phyloP scores from a whole-genome alignment of 352 stramenopile species.

The Phytophthora colocasiae region DNA sequence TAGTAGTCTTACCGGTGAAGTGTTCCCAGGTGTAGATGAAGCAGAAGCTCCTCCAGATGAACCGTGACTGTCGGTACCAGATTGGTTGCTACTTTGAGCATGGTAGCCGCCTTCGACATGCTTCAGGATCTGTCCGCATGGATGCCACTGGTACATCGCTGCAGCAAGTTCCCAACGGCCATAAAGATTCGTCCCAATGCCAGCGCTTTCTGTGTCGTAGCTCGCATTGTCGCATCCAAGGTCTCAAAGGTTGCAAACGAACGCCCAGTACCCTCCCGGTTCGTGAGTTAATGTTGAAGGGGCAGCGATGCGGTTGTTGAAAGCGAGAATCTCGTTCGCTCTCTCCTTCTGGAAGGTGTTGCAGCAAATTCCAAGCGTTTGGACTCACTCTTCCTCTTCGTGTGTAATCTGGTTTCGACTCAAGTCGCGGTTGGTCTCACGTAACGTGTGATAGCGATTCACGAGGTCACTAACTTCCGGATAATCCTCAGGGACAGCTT shows the following conservation, averaged over 20 bases:
- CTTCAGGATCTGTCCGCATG: conserved; percentile 90
- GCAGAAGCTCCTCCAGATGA: conserved; percentile 7
- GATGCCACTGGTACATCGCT: conserved; percentile 85
- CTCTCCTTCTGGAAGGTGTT: conserved; percentile 91
- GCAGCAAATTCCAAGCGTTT: conserved; percentile 84
- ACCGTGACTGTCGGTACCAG: conserved; percentile 22
- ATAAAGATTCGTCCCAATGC: conserved; percentile 92
- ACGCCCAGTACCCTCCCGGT: conserved; percentile 72
- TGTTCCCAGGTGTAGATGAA: conserved; percentile 17
- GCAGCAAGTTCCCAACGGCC: conserved; percentile 86
- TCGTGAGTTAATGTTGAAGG: conserved; percentile 88
- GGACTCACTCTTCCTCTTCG: conserved; percentile 88
- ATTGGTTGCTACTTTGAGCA: conserved; percentile 27
- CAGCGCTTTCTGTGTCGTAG: conserved; percentile 91
- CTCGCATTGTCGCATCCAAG: conserved; percentile 86
- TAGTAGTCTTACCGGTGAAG: conserved; percentile 23
- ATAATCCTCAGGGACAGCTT: conserved; percentile 92
- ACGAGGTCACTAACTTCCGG: conserved; percentile 92
- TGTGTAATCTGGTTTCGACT: conserved; percentile 75
- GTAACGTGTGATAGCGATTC: conserved; percentile 93
- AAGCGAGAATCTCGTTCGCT: conserved; percentile 93
- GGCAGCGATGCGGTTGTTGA: conserved; percentile 92
- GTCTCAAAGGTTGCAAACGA: conserved; percentile 87
- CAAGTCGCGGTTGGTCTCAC: conserved; percentile 90
- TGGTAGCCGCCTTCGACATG: conserved; percentile 71